Evolutionary conservation across 2,329 filamentous ascomycete species (phyloP), one percentile per base, ranked within the genome.

Genomic region (Nothophoma quercina): DNA sequence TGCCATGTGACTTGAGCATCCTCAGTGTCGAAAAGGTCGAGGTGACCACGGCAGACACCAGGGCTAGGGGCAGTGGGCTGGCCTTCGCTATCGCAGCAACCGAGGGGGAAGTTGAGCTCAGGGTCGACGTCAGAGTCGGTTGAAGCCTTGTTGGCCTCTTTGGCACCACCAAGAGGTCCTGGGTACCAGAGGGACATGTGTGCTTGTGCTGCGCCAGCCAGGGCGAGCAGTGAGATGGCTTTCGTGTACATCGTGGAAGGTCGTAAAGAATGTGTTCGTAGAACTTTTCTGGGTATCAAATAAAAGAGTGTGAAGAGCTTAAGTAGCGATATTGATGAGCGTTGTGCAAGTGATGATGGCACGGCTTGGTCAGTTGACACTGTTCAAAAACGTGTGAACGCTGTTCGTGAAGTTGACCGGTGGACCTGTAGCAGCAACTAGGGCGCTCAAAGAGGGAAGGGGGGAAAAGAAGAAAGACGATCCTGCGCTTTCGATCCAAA

Each of bases 151-250:
- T 77, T 69, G 16, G 77, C 77, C 51, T 79, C 79, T 60, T 79
- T 78, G 32, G 72, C 66, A 16, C 73, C 76, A 42, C 74, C 77
- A 47, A 81, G 74, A 1, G 78, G 70, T 4, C 76, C 68, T 5
- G 78, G 78, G 44, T 71, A 77, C 61, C 67, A 57, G 25, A 80
- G 71, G 53, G 73, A 74, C 77, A 79, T 78, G 53, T 79, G 77
- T 8, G 66, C 71, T 26, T 64, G 54, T 35, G 65, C 65, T 55
- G 56, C 59, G 59, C 60, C 61, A 53, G 52, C 60, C 51, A 74
- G 63, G 48, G 66, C 64, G 42, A 71, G 59, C 22, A 69, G 36
- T 18, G 62, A 60, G 15, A 72, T 45, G n/a, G 47, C 42, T 39
- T 62, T 67, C 23, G 55, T 60, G 53, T 64, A 65, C 67, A 74